Base-by-base conservation (phyloP, 768 basidiomycete species). In the Tephrocybe rancida region DNA sequence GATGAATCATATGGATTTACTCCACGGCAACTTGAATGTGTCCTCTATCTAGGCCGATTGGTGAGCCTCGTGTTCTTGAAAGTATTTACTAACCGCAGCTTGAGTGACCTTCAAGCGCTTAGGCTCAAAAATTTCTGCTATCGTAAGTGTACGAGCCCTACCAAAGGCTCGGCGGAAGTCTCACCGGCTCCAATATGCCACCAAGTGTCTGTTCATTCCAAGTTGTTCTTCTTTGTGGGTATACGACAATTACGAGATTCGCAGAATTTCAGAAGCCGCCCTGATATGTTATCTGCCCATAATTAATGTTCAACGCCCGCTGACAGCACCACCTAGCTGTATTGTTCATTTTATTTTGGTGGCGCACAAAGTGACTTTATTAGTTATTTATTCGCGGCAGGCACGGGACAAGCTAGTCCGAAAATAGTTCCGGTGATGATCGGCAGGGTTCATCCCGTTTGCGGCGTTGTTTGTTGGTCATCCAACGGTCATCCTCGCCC, bases 361-460 rank as follows among this genome's bases (percentile, higher is more conserved):
- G 58, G 58, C 51, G 58, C 54, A 55, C 30, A 22, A 45, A 53
- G 6, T 26, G n/a, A 13, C 34, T 21, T 5, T 52, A 14, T 49
- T 26, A 24, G 50, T 50, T 30, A 14, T 49, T 26, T 30, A 54
- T 50, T 30, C 3, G 5, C n/a, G 8, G 19, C 25, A 50, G 44
- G 38, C 19, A 21, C 34, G 14, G 34, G 48, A 29, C 19, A 13
- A 27, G 24, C 32, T 29, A 3, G 30, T 27, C 29, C 14, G 18
- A 30, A 50, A 39, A 58, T 43, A 54, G 26, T 29, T 32, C 49
- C 38, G 41, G 29, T 30, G n/a, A n/a, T 46, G 41, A 58, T 58
- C 45, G 34, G 45, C 44, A 48, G 41, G 43, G 18, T 45, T 41
- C 39, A 29, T 22, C 16, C 26, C 44, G 51, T 18, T 37, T 16